Evolutionary conservation across 495 filamentous ascomycete genomes (phyloP).

Genomic region (Aspergillus egyptiacus): DNA sequence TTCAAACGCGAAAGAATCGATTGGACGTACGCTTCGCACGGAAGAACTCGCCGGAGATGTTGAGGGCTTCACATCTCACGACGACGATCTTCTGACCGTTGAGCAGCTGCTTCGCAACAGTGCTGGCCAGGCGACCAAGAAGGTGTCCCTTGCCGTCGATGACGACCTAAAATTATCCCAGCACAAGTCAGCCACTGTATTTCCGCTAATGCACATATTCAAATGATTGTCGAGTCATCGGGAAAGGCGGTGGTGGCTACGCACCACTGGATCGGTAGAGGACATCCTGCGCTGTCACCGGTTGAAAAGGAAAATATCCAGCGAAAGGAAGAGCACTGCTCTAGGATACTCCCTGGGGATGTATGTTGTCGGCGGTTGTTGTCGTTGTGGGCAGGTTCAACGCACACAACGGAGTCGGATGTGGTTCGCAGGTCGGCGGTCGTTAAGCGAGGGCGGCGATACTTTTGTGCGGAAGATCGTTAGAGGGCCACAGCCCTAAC

Average conservation of each 20-base stretch:
- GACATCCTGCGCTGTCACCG: slow-evolving; percentile 78
- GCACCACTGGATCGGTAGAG: slow-evolving; percentile 93
- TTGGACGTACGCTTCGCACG: slow-evolving; percentile 91
- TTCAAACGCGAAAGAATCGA: slow-evolving; percentile 12
- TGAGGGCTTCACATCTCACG: slow-evolving; percentile 96
- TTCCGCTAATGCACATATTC: slow-evolving; percentile 1
- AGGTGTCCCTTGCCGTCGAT: slow-evolving; percentile 99
- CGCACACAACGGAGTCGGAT: slow-evolving; percentile 45
- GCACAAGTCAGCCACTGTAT: slow-evolving; percentile 27
- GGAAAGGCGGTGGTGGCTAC: slow-evolving; percentile 41
- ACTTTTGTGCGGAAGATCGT: slow-evolving; percentile 33
- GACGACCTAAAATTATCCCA: slow-evolving; percentile 59
- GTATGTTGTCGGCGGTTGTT: slow-evolving; percentile 48
- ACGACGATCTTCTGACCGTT: slow-evolving; percentile 99
- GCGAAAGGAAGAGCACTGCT: slow-evolving; percentile 31
- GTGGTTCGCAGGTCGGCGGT: slow-evolving; percentile 30
- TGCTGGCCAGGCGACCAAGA: slow-evolving; percentile 96
- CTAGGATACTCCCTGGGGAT: slow-evolving; percentile 39
- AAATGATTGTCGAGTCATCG: not conserved
- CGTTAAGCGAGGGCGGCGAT: slow-evolving; percentile 36
- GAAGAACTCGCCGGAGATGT: slow-evolving; percentile 99
- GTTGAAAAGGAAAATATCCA: slow-evolving; percentile 36
- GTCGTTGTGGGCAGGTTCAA: slow-evolving; percentile 44
- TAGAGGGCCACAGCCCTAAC: slow-evolving; percentile 43
- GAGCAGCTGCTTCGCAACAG: slow-evolving; percentile 98